Evolutionary conservation across 2,329 filamentous ascomycete genomes (phyloP), one percentile per base, ranked within the genome.

Genomic region (Huntiella moniliformis): DNA sequence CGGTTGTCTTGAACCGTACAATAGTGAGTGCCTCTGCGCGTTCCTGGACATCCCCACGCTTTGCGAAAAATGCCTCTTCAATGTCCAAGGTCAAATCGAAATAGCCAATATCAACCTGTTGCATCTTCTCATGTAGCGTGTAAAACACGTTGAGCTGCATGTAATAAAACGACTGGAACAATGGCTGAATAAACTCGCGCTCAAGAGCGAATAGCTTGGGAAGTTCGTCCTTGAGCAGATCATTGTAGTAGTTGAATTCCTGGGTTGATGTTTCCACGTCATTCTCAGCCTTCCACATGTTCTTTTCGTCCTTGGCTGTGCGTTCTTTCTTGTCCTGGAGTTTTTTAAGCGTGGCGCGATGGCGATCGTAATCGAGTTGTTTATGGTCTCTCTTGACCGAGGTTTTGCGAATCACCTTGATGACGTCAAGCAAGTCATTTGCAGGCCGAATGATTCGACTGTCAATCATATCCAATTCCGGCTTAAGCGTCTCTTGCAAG

Each of bases 131-230:
- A 61, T 98, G 91, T 45, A 98, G 70, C 1, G 91, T 98, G 64
- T 98, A 98, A 62, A 96, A 98, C 53, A 98, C 84, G 62, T 98
- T 98, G 53, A 98, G 74, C 63, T 98, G 91, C 91, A 98, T 98
- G 68, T 96, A 98, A 66, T 98, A 98, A 67, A 98, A 98, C 7
- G 84, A 93, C 61, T 96, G 91, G 70, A 98, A 98, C 5, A 98
- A 74, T 2, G 91, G 91, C 54, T 84, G 79, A 61, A 98, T 98
- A 61, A 98, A 96, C 61, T 96, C 82, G 52, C 79, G 75, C 62
- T 98, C 91, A 13, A 98, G 74, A 5, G 67, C 62, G 62, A 98
- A 98, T 8, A 98, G 73, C 61, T 86, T 85, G 22, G 91, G 91
- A 52, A 98, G 68, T 64, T 98, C 91, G 13, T 92, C 84, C 66